phyloP scores from a whole-genome alignment of 1,284 basidiomycete species.

The Tremellales sp. region DNA sequence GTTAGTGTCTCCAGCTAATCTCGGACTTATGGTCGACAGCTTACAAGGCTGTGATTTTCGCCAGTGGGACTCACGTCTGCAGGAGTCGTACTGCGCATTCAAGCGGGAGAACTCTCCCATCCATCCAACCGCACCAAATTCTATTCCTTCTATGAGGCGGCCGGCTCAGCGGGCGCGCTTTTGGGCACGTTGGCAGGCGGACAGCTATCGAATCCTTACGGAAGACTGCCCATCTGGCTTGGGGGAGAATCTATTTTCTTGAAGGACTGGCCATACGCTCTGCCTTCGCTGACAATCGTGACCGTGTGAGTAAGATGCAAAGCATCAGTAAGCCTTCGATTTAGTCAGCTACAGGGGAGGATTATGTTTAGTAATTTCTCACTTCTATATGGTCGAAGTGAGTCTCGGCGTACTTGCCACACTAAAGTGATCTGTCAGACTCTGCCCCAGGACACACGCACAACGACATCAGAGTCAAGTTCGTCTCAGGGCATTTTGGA shows the following conservation, averaged over 20 bases:
- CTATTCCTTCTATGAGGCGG: slow-evolving; percentile 25
- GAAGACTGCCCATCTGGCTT: slow-evolving; percentile 21
- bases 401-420: too few species aligned
- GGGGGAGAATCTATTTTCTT: slow-evolving; percentile 18
- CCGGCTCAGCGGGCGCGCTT: slow-evolving; percentile 17
- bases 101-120: slow-evolving; percentile 21
- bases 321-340: too few species aligned
- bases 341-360: too few species aligned
- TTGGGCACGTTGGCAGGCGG: slow-evolving; percentile 29
- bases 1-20: too few species aligned
- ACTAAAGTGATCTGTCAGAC: too few species aligned
- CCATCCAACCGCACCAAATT: slow-evolving; percentile 23
- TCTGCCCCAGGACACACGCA: too few species aligned
- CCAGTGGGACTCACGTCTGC: slow-evolving; percentile 24
- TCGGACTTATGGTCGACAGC: too few species aligned
- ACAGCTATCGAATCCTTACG: slow-evolving; percentile 24
- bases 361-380: too few species aligned
- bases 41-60: background rate
- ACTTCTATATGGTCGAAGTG: too few species aligned
- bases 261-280: slow-evolving; percentile 23
- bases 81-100: slow-evolving; percentile 17
- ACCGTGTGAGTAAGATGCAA: slow-evolving; percentile 14
- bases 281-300: slow-evolving; percentile 15
- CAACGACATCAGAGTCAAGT: too few species aligned
- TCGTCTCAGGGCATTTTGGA: too few species aligned